Percentiles rank a stretch among this genome's conserved stretches.
These are phyloP conservation scores for Zygotorulaspora florentina DNA, from an alignment of 805 yeast species.

Conservation along the genomic window DNA sequence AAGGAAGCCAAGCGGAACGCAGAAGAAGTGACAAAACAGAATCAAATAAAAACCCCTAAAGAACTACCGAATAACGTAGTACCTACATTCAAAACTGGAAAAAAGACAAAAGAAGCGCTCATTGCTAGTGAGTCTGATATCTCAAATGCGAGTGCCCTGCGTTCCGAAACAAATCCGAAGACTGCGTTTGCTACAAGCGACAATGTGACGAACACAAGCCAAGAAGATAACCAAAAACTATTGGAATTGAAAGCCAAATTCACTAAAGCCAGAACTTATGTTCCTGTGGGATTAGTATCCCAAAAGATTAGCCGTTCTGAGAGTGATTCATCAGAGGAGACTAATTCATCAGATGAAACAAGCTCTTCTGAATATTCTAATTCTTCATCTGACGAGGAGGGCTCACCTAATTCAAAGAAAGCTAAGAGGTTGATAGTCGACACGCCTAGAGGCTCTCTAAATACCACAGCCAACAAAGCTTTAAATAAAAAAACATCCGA, in stretches of 20 bases:
- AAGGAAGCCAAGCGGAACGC: conserved; percentile 13
- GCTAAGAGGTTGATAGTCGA: conserved; percentile 45
- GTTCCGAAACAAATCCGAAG: neutral
- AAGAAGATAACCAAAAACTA: conserved; percentile 3
- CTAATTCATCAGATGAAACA: conserved; percentile 16
- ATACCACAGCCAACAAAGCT: conserved; percentile 16
- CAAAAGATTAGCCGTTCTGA: conserved; percentile 9
- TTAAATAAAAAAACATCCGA: conserved; percentile 15
- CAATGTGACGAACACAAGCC: conserved; percentile 8
- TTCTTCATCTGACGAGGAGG: conserved; percentile 28
- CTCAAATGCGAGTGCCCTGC: conserved; percentile 1
- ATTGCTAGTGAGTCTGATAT: conserved; percentile 1
- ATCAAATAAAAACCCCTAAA: conserved; percentile 9
- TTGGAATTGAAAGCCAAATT: conserved; percentile 18
- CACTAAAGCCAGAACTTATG: conserved; percentile 14
- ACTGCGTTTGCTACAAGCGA: conserved; percentile 1
- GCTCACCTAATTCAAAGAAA: conserved; percentile 25
- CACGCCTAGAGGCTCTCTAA: conserved; percentile 40
- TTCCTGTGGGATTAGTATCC: conserved; percentile 13
- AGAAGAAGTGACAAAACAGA: conserved; percentile 3
- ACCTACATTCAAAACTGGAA: neutral
- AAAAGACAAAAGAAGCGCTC: neutral
- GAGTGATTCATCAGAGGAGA: conserved; percentile 1
- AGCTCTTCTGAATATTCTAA: conserved; percentile 20
- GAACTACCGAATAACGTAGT: neutral